Conservation (phyloP, 306 rosid species). For the Medicago ruthenica region DNA sequence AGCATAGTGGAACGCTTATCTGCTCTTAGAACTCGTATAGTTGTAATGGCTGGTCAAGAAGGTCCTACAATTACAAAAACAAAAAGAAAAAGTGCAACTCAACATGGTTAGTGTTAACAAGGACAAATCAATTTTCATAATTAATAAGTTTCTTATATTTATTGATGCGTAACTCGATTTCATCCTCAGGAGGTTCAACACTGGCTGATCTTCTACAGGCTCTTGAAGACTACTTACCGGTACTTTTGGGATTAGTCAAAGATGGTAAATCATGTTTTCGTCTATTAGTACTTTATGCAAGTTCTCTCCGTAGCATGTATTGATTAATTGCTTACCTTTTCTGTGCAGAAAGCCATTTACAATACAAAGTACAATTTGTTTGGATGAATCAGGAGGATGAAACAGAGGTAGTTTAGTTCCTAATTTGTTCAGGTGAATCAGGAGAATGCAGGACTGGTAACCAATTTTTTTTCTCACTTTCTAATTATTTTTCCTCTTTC, state of each 20-base stretch:
- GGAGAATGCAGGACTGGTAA: slow-evolving; percentile 57
- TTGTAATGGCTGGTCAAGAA: slow-evolving; percentile 95
- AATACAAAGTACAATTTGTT: slow-evolving; percentile 82
- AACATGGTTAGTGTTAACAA: slow-evolving; percentile 74
- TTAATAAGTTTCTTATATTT: slow-evolving; percentile 27
- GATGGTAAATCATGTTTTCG: slow-evolving; percentile 62
- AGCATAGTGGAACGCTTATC: slow-evolving; percentile 80
- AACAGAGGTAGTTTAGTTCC: slow-evolving; percentile 62
- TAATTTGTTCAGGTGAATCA: slow-evolving; percentile 80
- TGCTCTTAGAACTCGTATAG: slow-evolving; percentile 91
- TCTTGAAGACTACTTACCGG: slow-evolving; percentile 92
- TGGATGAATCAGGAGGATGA: slow-evolving; percentile 98
- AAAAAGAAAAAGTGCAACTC: slow-evolving; percentile 81
- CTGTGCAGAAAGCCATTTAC: slow-evolving; percentile 85
- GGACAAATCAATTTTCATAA: slow-evolving; percentile 29
- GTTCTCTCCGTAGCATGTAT: slow-evolving; percentile 29
- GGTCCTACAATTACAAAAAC: slow-evolving; percentile 94
- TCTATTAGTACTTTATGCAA: slow-evolving; percentile 36
- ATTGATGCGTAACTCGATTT: slow-evolving; percentile 49
- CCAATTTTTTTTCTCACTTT: background rate
- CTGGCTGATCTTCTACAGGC: slow-evolving; percentile 94
- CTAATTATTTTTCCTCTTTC: background rate
- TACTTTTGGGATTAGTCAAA: slow-evolving; percentile 89
- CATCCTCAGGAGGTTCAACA: slow-evolving; percentile 87
- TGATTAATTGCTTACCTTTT: slow-evolving; percentile 46